phyloP scores from a whole-genome alignment of 495 filamentous ascomycete genomes.

The Penicillium crystallinum region DNA sequence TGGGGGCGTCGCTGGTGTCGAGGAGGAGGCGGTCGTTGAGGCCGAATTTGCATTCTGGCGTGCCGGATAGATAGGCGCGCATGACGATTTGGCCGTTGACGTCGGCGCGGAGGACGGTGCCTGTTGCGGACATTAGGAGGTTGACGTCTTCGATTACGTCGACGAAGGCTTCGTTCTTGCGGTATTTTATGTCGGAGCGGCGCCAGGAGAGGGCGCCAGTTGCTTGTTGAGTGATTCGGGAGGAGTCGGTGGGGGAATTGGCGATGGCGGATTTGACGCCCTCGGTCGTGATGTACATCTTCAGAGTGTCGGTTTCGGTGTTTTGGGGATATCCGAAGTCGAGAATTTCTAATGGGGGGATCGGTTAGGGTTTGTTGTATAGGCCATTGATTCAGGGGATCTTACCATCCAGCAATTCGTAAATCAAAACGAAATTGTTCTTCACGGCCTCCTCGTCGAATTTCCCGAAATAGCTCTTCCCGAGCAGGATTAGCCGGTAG shows the following conservation, averaged over 20 bases:
- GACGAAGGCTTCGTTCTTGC: conserved; percentile 98
- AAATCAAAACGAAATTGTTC: conserved; percentile 98
- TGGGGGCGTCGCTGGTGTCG: conserved; percentile 62
- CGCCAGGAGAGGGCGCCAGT: conserved; percentile 97
- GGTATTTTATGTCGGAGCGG: conserved; percentile 94
- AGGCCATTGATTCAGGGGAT: conserved; percentile 12
- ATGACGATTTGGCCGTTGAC: conserved; percentile 98
- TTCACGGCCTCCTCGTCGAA: conserved; percentile 99
- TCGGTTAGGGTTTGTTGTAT: not conserved
- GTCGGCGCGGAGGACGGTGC: conserved; percentile 91
- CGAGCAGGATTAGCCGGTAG: conserved; percentile 83
- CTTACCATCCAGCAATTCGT: conserved; percentile 91
- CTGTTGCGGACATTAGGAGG: conserved; percentile 93
- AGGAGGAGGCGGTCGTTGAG: conserved; percentile 93
- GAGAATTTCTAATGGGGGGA: conserved; percentile 70
- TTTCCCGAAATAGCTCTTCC: conserved; percentile 96
- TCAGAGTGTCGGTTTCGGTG: conserved; percentile 96
- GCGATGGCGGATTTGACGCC: conserved; percentile 94
- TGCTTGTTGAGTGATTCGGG: conserved; percentile 98
- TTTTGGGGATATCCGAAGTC: conserved; percentile 99
- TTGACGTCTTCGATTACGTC: conserved; percentile 99
- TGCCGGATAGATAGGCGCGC: conserved; percentile 95
- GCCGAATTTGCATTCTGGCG: conserved; percentile 98
- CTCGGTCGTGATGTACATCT: conserved; percentile 99
- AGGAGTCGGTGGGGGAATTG: conserved; percentile 65